Evolutionary conservation across 1,284 basidiomycete genomes (phyloP).

Genomic region (Cystobasidium sp.): DNA sequence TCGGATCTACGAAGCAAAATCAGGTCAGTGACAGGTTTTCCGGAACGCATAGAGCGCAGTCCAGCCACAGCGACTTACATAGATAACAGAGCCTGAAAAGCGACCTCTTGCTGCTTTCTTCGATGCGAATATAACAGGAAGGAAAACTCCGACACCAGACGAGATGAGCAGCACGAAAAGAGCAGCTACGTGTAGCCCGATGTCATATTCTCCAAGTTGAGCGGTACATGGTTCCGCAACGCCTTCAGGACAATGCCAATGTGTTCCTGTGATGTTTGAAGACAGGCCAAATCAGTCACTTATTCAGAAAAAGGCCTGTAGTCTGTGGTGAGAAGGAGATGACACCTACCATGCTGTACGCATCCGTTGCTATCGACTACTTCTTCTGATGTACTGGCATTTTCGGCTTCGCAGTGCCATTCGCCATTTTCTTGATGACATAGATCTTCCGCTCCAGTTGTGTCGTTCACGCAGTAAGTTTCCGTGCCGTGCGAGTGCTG

Average conservation of each 20-base stretch:
- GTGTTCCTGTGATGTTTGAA: constrained; percentile 11
- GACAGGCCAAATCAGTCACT: not conserved
- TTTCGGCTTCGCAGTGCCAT: constrained; percentile 25
- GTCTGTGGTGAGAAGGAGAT: not conserved
- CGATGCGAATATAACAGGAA: constrained; percentile 3
- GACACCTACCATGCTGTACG: constrained; percentile 31
- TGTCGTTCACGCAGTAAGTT: constrained; percentile 13
- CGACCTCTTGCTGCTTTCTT: constrained; percentile 5
- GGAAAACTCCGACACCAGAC: constrained; percentile 28
- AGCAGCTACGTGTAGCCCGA: constrained; percentile 58
- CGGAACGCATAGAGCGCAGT: too few relatives aligned
- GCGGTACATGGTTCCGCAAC: constrained; percentile 29
- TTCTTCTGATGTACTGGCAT: constrained; percentile 23
- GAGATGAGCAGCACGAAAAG: constrained; percentile 55
- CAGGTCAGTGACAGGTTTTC: too few relatives aligned
- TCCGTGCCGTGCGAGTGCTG: constrained; percentile 16
- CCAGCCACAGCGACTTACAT: too few relatives aligned
- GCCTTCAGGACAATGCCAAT: constrained; percentile 38
- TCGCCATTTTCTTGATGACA: constrained; percentile 23
- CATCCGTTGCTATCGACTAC: constrained; percentile 24
- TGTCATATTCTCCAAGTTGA: constrained; percentile 55
- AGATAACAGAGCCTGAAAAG: not conserved
- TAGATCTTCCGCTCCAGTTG: constrained; percentile 3
- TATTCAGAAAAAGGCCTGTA: not conserved
- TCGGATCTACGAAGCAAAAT: constrained; percentile 8